A percentile compares a stretch with the other conserved stretches of the same genome.
Conservation (phyloP, 352 stramenopile species). For the Pythium biforme region DNA sequence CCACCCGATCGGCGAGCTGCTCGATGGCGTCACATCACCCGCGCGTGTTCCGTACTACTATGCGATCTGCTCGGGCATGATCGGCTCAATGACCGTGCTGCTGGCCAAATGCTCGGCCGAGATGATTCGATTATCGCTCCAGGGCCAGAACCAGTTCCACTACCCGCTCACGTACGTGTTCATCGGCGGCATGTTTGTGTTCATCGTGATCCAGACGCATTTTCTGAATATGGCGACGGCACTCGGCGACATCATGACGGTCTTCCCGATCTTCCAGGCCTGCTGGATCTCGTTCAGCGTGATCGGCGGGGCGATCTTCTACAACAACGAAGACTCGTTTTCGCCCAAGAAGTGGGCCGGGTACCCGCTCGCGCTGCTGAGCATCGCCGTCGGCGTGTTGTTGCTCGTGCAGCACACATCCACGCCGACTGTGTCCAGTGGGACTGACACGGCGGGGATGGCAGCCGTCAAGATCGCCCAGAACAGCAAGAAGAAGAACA, state of each 20-base stretch:
- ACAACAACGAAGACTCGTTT: slow-evolving; percentile 66
- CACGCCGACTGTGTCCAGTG: background rate
- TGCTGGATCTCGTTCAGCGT: slow-evolving; percentile 90
- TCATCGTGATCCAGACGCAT: slow-evolving; percentile 84
- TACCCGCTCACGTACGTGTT: slow-evolving; percentile 86
- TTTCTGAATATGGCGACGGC: slow-evolving; percentile 86
- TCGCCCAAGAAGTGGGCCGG: slow-evolving; percentile 58
- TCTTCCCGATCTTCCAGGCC: slow-evolving; percentile 87
- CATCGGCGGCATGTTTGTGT: slow-evolving; percentile 82
- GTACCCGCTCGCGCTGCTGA: slow-evolving; percentile 72
- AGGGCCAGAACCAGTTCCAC: slow-evolving; percentile 86
- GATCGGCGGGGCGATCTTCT: slow-evolving; percentile 81
- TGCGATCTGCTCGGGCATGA: slow-evolving; percentile 82
- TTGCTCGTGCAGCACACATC: slow-evolving; percentile 72
- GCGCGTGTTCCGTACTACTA: slow-evolving; percentile 82
- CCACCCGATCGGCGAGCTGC: slow-evolving; percentile 33
- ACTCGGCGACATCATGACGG: slow-evolving; percentile 86
- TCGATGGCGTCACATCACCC: slow-evolving; percentile 29
- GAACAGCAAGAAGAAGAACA: slow-evolving; percentile 23
- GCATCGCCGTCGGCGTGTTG: slow-evolving; percentile 64
- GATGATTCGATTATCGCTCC: slow-evolving; percentile 80
- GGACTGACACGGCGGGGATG: background rate
- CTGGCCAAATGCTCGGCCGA: slow-evolving; percentile 85
- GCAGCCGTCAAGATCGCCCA: background rate
- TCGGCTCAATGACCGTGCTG: slow-evolving; percentile 82